Percentiles rank a stretch among this genome's conserved stretches.
Conservation (phyloP, 352 stramenopile genomes). For the Phytophthora lateralis region DNA sequence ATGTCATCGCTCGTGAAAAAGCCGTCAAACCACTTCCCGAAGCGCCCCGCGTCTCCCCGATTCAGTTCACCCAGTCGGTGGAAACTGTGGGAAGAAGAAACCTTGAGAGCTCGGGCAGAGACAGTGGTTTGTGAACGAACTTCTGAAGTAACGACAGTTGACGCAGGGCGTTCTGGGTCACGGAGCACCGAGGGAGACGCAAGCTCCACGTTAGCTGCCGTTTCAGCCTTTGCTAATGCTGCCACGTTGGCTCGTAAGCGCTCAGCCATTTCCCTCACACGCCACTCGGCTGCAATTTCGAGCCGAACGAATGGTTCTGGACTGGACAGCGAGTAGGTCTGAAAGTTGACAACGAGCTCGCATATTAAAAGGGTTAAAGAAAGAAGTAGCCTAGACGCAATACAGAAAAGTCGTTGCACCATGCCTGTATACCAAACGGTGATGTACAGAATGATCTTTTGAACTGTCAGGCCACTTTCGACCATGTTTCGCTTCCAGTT, state of each 20-base stretch:
- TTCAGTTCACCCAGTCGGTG: constrained; percentile 29
- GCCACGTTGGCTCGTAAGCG: constrained; percentile 57
- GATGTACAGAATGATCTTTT: not conserved
- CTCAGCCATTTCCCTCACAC: constrained; percentile 56
- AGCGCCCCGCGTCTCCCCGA: constrained; percentile 11
- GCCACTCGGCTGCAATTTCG: constrained; percentile 42
- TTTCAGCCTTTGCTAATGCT: constrained; percentile 57
- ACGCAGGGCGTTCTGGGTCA: not conserved
- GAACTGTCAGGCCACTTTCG: not conserved
- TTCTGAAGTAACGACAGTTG: not conserved
- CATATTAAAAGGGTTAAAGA: not conserved
- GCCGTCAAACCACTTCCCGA: constrained; percentile 5
- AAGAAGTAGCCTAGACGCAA: not conserved
- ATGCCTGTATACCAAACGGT: no score
- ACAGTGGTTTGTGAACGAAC: constrained; percentile 26
- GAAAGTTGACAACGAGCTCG: not conserved
- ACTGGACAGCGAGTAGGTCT: constrained; percentile 15
- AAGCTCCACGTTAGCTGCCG: constrained; percentile 44
- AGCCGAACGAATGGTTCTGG: constrained; percentile 26
- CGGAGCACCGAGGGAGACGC: constrained; percentile 15
- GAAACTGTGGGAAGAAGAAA: constrained; percentile 28
- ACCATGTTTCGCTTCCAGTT: not conserved
- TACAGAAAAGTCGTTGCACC: not conserved
- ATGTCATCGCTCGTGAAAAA: constrained; percentile 32
- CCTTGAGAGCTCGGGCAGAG: constrained; percentile 17